A percentile compares a stretch with the other conserved stretches of the same genome.
phyloP scores from a whole-genome alignment of 176 grass and related monocot species.

The Oryza officinalis region DNA sequence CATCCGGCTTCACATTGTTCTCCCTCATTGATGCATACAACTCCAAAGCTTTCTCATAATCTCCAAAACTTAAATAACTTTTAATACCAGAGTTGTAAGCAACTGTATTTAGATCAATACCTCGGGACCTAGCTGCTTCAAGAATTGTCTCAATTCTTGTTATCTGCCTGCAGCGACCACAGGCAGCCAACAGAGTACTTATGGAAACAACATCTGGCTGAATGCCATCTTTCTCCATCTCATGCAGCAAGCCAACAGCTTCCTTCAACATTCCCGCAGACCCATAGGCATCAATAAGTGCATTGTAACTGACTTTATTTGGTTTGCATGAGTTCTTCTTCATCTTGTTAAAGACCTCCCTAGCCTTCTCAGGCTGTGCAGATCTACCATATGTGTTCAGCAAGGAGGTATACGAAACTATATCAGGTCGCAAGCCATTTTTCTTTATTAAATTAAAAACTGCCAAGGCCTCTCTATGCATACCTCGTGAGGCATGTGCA shows the following conservation, averaged over 20 bases:
- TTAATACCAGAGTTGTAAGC: constrained; percentile 90
- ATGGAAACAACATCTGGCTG: constrained; percentile 82
- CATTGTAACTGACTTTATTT: constrained; percentile 98
- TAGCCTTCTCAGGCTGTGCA: constrained; percentile 74
- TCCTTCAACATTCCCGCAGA: constrained; percentile 73
- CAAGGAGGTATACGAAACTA: constrained; percentile 90
- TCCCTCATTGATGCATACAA: constrained; percentile 75
- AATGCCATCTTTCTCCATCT: constrained; percentile 84
- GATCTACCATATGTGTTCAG: constrained; percentile 94
- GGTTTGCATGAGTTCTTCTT: constrained; percentile 70
- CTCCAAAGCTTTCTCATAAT: constrained; percentile 81
- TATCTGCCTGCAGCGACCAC: constrained; percentile 64
- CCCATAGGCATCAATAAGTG: constrained; percentile 97
- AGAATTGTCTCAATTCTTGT: constrained; percentile 74
- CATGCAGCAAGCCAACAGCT: constrained; percentile 65
- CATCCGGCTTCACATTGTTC: constrained; percentile 65
- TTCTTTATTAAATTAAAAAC: constrained; percentile 78
- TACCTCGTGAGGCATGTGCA: constrained; percentile 81
- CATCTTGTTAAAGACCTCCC: constrained; percentile 70
- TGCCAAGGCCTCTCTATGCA: constrained; percentile 66
- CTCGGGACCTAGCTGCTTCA: constrained; percentile 62
- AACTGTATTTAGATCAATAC: constrained; percentile 77
- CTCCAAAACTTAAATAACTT: constrained; percentile 76
- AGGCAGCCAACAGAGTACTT: constrained; percentile 86
- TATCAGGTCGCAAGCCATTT: constrained; percentile 73